These are phyloP conservation scores for Raphanus hybrid DNA, from an alignment of 441 rosid genomes.

Conservation along the genomic window DNA sequence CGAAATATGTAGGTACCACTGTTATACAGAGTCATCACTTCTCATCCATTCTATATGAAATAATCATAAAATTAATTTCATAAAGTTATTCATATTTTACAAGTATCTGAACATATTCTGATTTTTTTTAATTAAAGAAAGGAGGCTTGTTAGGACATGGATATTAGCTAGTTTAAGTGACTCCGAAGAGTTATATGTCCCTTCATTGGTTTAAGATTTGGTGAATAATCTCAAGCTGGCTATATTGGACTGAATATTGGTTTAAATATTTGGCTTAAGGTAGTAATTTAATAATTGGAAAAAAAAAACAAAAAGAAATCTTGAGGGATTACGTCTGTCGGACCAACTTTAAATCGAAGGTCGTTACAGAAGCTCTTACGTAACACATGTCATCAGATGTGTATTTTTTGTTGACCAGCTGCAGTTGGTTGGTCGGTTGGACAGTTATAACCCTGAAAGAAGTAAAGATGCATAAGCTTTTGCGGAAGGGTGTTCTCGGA, in stretches of 20 bases:
- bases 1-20: constrained; percentile 24
- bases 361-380: constrained; percentile 38
- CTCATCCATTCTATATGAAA: constrained; percentile 21
- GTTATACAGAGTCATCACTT: constrained; percentile 9
- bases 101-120: constrained; percentile 5
- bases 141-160: background rate
- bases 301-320: background rate
- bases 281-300: background rate
- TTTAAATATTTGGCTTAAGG: background rate
- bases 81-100: background rate
- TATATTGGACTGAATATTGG: constrained; percentile 17
- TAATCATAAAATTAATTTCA: background rate
- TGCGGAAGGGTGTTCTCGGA: constrained; percentile 28
- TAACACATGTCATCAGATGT: constrained; percentile 28
- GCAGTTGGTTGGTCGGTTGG: constrained; percentile 17
- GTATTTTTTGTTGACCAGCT: constrained; percentile 32
- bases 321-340: constrained; percentile 35
- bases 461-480: background rate
- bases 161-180: constrained; percentile 1
- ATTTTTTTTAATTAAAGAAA: background rate
- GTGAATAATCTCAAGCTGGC: constrained; percentile 5
- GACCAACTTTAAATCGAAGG: constrained; percentile 30
- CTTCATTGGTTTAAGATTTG: constrained; percentile 34
- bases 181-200: constrained; percentile 39
- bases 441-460: constrained; percentile 21